Percentiles rank a stretch among this genome's conserved stretches.
Evolutionary conservation across 345 rosid genomes (phyloP).

Genomic region (Heritiera fomes): DNA sequence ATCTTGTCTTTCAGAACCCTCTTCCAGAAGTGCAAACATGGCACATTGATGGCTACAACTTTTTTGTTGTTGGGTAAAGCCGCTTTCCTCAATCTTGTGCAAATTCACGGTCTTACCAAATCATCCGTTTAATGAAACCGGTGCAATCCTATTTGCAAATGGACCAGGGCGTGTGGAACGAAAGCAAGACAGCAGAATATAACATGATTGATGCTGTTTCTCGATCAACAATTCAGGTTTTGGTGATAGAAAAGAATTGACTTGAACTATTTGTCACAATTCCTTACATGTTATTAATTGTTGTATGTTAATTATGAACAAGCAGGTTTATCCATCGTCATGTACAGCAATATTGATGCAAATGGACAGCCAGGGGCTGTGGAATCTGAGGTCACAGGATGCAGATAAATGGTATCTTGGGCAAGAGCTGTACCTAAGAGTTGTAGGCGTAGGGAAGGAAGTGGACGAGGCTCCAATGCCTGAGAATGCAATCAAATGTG

Average conservation of each 20-base stretch:
- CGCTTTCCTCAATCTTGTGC: neutral
- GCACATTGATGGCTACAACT: slow-evolving; percentile 56
- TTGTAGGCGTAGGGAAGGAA: too few relatives aligned
- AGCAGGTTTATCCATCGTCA: slow-evolving; percentile 44
- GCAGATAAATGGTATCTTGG: slow-evolving; percentile 43
- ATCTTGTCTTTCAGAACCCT: slow-evolving; percentile 45
- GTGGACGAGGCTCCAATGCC: too few relatives aligned
- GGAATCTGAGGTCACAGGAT: slow-evolving; percentile 53
- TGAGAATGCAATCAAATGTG: too few relatives aligned
- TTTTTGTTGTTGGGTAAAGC: slow-evolving; percentile 47
- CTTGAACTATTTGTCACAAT: neutral
- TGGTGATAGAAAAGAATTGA: neutral
- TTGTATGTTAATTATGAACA: neutral
- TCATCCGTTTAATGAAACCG: neutral
- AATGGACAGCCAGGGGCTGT: slow-evolving; percentile 49
- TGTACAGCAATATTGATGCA: slow-evolving; percentile 51
- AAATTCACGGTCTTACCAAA: neutral
- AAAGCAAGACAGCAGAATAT: slow-evolving; percentile 24
- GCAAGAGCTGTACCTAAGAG: too few relatives aligned
- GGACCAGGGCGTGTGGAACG: slow-evolving; percentile 35
- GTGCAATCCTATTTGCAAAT: slow-evolving; percentile 23
- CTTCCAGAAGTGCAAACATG: slow-evolving; percentile 38
- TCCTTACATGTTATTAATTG: neutral
- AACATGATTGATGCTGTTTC: slow-evolving; percentile 38
- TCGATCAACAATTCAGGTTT: slow-evolving; percentile 42